Evolutionary conservation across 2,329 filamentous ascomycete genomes (phyloP), one percentile per base, ranked within the genome.

Genomic region (Curvularia hawaiiensis): DNA sequence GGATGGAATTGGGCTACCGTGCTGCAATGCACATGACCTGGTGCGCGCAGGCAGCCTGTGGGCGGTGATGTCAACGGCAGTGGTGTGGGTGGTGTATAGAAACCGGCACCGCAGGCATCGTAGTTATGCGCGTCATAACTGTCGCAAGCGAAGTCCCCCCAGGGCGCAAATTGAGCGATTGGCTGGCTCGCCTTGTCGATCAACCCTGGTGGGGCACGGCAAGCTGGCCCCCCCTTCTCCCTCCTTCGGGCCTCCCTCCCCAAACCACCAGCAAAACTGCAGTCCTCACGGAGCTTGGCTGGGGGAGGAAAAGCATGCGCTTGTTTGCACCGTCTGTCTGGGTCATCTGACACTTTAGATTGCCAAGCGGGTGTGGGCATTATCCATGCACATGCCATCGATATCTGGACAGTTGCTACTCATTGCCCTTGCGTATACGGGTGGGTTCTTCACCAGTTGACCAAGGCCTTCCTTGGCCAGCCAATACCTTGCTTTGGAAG

Each of bases 71-170:
- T 28, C 14, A 22, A 31, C 10, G 44, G 44, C 18, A 14, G 57
- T 30, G 39, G 54, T 58, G 43, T 4, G 16, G 18, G n/a, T 39
- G 11, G 47, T 28, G n/a, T 12, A 31, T 4, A 40, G 35, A 20
- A n/a, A 20, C 11, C n/a, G 22, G n/a, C 26, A 20, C 26, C 14
- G 22, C 26, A 49, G 22, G 46, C 46, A 51, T 46, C 57, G 65
- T 65, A 68, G 59, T 47, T 53, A 65, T 63, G 60, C 60, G 67
- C 70, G 70, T 74, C 71, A 73, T 73, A 67, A 63, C 66, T 63
- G 57, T 30, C 54, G 64, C 41, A 54, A 61, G 57, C 66, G 65
- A 70, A 64, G n/a, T 30, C 12, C 7, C 26, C 26, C 16, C 7
- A 38, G 22, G 41, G 47, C 43, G 52, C 35, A 55, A 47, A 31